A percentile compares a stretch with the other conserved stretches of the same genome.
Evolutionary conservation across 2,329 filamentous ascomycete species (phyloP).

Genomic region (Thelonectria blattea): DNA sequence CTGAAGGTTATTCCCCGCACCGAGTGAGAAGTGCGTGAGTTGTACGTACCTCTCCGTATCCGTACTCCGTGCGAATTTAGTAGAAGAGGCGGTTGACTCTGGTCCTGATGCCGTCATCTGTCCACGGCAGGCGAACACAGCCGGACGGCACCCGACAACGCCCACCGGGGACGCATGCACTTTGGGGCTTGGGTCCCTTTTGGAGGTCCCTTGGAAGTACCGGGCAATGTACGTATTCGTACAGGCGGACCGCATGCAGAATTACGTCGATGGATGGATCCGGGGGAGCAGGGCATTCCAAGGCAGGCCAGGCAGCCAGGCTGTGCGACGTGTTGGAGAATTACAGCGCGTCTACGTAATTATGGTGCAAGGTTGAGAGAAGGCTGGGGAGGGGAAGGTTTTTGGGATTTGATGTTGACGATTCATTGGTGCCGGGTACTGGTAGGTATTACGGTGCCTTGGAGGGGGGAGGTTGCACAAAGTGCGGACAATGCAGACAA

Average conservation of each 20-base stretch:
- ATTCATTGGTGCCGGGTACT: too few relatives aligned
- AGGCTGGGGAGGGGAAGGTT: neutral
- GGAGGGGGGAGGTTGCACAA: too few relatives aligned
- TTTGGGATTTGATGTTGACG: too few relatives aligned
- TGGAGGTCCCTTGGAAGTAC: neutral
- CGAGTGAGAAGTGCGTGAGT: neutral
- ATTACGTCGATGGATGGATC: neutral
- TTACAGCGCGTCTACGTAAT: neutral
- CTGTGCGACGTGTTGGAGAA: neutral
- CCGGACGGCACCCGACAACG: conserved; percentile 6
- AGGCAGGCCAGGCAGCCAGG: neutral
- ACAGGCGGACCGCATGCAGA: neutral
- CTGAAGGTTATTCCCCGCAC: conserved; percentile 22
- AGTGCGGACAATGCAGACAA: too few relatives aligned
- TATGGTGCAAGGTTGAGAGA: neutral
- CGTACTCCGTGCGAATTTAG: too few relatives aligned
- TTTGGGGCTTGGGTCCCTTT: neutral
- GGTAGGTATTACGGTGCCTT: too few relatives aligned
- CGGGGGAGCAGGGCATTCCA: neutral
- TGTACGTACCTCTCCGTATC: too few relatives aligned
- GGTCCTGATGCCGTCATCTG: conserved; percentile 6
- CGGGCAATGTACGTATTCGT: neutral
- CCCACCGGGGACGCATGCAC: conserved; percentile 6
- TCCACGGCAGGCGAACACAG: conserved; percentile 1
- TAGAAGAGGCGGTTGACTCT: neutral